A percentile compares a stretch with the other conserved stretches of the same genome.
phyloP scores from a whole-genome alignment of 2,329 filamentous ascomycete species.

The Stachybotrys chlorohalonatus region DNA sequence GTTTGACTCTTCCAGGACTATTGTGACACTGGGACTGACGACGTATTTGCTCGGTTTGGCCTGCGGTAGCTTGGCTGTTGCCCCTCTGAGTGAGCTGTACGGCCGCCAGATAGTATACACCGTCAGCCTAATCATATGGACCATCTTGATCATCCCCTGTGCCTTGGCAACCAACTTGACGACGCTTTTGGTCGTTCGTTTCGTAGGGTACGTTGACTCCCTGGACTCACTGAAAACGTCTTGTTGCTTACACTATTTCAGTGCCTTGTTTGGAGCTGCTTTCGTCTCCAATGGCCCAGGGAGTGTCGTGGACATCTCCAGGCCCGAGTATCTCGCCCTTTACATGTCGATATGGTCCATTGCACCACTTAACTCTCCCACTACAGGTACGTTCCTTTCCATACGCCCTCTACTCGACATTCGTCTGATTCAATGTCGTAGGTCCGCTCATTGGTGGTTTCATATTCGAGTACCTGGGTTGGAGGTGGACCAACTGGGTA shows the following conservation, averaged over 20 bases:
- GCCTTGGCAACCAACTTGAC: slow-evolving; percentile 59
- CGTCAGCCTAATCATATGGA: slow-evolving; percentile 53
- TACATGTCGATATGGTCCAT: slow-evolving; percentile 77
- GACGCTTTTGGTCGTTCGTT: slow-evolving; percentile 62
- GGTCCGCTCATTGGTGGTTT: slow-evolving; percentile 62
- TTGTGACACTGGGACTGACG: slow-evolving; percentile 69
- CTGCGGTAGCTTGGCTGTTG: slow-evolving; percentile 60
- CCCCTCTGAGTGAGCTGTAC: slow-evolving; percentile 64
- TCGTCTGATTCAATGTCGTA: background rate
- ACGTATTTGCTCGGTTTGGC: slow-evolving; percentile 71
- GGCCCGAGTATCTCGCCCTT: slow-evolving; percentile 70
- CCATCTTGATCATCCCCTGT: slow-evolving; percentile 61
- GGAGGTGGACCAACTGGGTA: slow-evolving; percentile 84
- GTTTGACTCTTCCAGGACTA: slow-evolving; percentile 49
- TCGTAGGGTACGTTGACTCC: slow-evolving; percentile 49
- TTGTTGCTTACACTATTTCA: background rate
- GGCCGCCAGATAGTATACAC: slow-evolving; percentile 63
- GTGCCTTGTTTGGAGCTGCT: slow-evolving; percentile 52
- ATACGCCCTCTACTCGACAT: background rate
- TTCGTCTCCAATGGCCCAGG: slow-evolving; percentile 81
- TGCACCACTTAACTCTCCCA: slow-evolving; percentile 72
- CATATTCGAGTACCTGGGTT: slow-evolving; percentile 59
- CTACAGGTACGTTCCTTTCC: slow-evolving; percentile 6
- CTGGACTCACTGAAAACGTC: background rate
- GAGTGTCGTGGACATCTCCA: slow-evolving; percentile 74